Evolutionary conservation across 805 yeast genomes (phyloP).

Genomic region (Candida namnaoensis): DNA sequence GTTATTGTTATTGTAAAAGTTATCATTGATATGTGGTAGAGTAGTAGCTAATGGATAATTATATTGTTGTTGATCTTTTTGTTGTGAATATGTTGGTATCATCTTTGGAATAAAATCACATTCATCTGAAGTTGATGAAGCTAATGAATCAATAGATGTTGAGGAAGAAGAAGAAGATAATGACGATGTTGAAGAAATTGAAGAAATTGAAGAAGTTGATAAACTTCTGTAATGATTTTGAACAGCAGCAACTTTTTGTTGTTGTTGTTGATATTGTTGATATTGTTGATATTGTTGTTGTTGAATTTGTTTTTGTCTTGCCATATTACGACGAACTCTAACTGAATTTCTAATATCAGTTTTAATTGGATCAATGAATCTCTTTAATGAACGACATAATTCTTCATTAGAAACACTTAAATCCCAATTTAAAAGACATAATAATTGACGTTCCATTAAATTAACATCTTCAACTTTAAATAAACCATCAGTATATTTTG

Average conservation of each 20-base stretch:
- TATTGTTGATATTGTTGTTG: background rate
- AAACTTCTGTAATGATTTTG: constrained; percentile 5
- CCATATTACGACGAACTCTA: constrained; percentile 7
- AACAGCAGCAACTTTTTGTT: constrained; percentile 1
- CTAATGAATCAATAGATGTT: background rate
- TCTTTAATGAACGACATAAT: constrained; percentile 55
- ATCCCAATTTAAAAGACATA: constrained; percentile 66
- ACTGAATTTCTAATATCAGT: constrained; percentile 24
- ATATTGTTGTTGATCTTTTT: too few relatives aligned
- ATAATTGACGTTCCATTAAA: constrained; percentile 72
- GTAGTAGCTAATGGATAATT: too few relatives aligned
- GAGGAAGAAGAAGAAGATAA: constrained; percentile 7
- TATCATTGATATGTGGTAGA: background rate
- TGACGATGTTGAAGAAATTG: constrained; percentile 4
- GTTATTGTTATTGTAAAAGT: background rate
- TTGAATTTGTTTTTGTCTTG: constrained; percentile 2
- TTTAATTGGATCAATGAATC: constrained; percentile 72
- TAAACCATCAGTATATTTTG: constrained; percentile 67
- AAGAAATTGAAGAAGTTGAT: constrained; percentile 7
- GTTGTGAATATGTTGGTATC: background rate
- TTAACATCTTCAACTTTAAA: constrained; percentile 63
- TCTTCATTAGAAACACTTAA: constrained; percentile 60
- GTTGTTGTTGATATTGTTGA: background rate
- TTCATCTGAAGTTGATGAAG: background rate
- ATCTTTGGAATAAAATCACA: background rate